Percentiles rank a stretch among this genome's conserved stretches.
These are phyloP conservation scores for Lomentospora prolificans DNA, from an alignment of 2,329 filamentous ascomycete species.

Conservation along the genomic window DNA sequence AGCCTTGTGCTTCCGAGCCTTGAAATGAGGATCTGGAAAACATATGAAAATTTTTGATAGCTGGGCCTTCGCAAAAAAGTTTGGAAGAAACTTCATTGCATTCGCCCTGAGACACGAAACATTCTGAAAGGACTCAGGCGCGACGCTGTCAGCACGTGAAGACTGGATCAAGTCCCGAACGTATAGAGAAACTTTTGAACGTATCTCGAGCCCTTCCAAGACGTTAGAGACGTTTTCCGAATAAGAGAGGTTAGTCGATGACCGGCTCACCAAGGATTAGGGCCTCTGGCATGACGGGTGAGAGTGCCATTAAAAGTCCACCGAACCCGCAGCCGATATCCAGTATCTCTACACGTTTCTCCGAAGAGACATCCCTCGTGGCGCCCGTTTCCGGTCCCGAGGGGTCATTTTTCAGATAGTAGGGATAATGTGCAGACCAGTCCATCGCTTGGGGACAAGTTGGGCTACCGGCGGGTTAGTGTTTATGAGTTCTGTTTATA, in stretches of 20 bases:
- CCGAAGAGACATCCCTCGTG: slow-evolving; percentile 1
- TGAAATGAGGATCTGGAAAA: slow-evolving; percentile 98
- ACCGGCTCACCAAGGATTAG: slow-evolving; percentile 74
- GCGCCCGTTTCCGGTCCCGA: neutral
- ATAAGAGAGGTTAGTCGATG: neutral
- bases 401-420: slow-evolving; percentile 31
- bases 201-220: slow-evolving; percentile 79
- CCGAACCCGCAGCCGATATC: slow-evolving; percentile 98
- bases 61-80: slow-evolving; percentile 79
- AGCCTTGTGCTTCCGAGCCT: slow-evolving; percentile 92
- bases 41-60: slow-evolving; percentile 92
- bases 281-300: slow-evolving; percentile 69
- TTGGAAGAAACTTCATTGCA: slow-evolving; percentile 99
- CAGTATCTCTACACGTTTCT: slow-evolving; percentile 74
- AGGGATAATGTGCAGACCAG: slow-evolving; percentile 78
- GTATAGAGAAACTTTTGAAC: slow-evolving; percentile 80
- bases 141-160: slow-evolving; percentile 54
- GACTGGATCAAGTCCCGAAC: slow-evolving; percentile 81
- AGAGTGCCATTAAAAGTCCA: slow-evolving; percentile 76
- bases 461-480: slow-evolving; percentile 47
- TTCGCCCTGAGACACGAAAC: slow-evolving; percentile 83
- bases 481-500: neutral
- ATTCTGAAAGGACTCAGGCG: slow-evolving; percentile 63
- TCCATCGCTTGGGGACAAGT: slow-evolving; percentile 75
- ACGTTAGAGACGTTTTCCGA: neutral